Conservation (phyloP, 2,329 filamentous ascomycete genomes). For the Colletotrichum tofieldiae region DNA sequence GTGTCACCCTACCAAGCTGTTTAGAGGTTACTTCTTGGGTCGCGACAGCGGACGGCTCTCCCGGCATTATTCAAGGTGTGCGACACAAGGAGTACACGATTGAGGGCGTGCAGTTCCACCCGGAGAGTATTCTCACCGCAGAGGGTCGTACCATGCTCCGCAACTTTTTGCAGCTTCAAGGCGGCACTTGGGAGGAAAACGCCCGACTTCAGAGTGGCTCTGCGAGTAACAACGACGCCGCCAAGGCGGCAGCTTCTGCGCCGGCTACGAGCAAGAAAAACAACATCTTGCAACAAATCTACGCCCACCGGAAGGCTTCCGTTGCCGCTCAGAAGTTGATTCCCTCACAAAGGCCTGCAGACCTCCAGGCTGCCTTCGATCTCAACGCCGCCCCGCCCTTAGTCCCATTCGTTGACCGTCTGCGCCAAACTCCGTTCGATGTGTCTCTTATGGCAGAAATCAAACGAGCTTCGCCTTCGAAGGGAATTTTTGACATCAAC, state of each 20-base stretch:
- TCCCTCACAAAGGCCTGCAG: constrained; percentile 85
- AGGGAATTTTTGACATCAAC: constrained; percentile 91
- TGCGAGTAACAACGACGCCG: constrained; percentile 48
- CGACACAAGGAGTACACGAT: constrained; percentile 91
- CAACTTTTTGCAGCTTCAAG: constrained; percentile 91
- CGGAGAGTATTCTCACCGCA: constrained; percentile 95
- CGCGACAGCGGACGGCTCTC: constrained; percentile 80
- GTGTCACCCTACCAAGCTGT: constrained; percentile 86
- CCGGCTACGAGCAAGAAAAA: constrained; percentile 71
- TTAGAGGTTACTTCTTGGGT: constrained; percentile 95
- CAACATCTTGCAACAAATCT: constrained; percentile 94
- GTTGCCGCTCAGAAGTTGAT: constrained; percentile 87
- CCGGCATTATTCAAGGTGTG: constrained; percentile 95
- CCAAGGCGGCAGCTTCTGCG: constrained; percentile 47
- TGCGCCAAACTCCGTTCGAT: constrained; percentile 87
- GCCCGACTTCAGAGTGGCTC: constrained; percentile 67
- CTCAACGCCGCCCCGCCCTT: constrained; percentile 88
- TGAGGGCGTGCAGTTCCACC: constrained; percentile 98
- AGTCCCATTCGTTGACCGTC: constrained; percentile 83
- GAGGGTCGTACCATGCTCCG: constrained; percentile 90
- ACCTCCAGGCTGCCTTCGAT: constrained; percentile 89
- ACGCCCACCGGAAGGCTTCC: constrained; percentile 81
- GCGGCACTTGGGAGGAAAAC: constrained; percentile 93
- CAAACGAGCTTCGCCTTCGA: constrained; percentile 95
- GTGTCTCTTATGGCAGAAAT: constrained; percentile 98